Evolutionary conservation across 2,329 filamentous ascomycete species (phyloP), one percentile per base, ranked within the genome.

Genomic region (Pseudogymnoascus sp.): DNA sequence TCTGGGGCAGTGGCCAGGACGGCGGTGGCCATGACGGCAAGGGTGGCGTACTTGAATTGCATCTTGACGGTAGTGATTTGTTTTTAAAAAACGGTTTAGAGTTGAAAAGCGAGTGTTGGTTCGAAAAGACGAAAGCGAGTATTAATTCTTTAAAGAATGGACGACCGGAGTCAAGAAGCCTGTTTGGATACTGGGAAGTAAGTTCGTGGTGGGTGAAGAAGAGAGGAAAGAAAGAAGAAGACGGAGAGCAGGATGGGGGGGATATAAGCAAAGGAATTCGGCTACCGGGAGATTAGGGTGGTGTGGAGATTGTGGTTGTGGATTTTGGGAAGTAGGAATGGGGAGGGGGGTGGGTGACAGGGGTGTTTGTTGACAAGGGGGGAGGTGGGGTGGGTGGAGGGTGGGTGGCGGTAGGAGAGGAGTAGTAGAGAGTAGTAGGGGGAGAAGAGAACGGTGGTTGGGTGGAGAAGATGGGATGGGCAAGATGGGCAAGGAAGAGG

Each of bases 11-110:
- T 26, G 60, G 69, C 73, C 62, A 71, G 60, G 47, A 69, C 73
- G 63, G 69, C 72, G 63, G 71, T 68, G 68, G 73, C 73, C 68
- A 73, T 67, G 63, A 74, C 57, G 68, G 69, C 69, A 71, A 72
- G 61, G 68, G 74, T 69, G 65, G 70, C 67, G 62, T 70, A 65
- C 47, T 72, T 70, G 74, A 73, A 76, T 71, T 73, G 73, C 75
- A 77, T 76, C 62, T 74, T 76, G 74, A 73, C 69, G 67, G 67
- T 50, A 69, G 67, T 23, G 67, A 23, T 38, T 62, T 21, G 62
- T 61, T 63, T 64, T 28, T 57, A 64, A 65, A 66, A 62, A 53
- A 62, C 40, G 59, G 62, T 65, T 40, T 62, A 38, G 60, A 19
- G 50, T 53, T 44, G n/a, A 63, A 63, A 47, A 23, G 62, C 26